phyloP scores from a whole-genome alignment of 805 yeast species.

The Nadsonia fulvescens region DNA sequence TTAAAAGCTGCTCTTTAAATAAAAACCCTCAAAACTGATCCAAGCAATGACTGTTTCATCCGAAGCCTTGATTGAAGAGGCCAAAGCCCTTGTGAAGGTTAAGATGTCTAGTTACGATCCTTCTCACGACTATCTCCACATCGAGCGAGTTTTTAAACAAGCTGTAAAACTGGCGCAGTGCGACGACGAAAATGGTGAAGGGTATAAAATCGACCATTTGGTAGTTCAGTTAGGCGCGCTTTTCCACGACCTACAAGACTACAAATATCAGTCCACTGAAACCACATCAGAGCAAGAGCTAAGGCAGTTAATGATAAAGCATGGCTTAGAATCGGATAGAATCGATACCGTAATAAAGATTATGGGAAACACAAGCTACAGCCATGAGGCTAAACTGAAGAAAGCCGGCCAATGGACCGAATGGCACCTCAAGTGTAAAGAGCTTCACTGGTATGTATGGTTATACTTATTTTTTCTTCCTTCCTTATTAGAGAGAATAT shows the following conservation, averaged over 20 bases:
- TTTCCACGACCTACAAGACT: conserved; percentile 18
- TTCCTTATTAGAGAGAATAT: too few species aligned
- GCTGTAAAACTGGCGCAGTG: conserved; percentile 13
- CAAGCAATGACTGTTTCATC: too few species aligned
- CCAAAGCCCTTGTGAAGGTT: conserved; percentile 8
- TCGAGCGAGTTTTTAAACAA: conserved; percentile 15
- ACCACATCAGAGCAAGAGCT: conserved; percentile 7
- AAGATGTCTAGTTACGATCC: conserved; percentile 16
- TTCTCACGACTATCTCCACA: conserved; percentile 18
- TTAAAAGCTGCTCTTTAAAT: too few species aligned
- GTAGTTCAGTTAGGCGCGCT: conserved; percentile 19
- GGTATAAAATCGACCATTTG: conserved; percentile 9
- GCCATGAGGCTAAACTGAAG: conserved; percentile 13
- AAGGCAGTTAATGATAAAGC: conserved; percentile 6
- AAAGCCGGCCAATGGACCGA: conserved; percentile 13
- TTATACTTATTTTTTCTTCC: not conserved
- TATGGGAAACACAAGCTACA: conserved; percentile 14
- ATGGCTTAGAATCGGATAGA: conserved; percentile 9
- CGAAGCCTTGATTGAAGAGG: conserved; percentile 2
- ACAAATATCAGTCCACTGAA: conserved; percentile 13
- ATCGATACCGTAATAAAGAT: conserved; percentile 11
- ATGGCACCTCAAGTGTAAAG: conserved; percentile 17
- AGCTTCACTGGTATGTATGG: conserved; percentile 15
- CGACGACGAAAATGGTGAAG: conserved; percentile 4
- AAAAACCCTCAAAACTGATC: too few species aligned